Conservation (phyloP, 2,329 filamentous ascomycete species). For the Fusarium verrucosum region DNA sequence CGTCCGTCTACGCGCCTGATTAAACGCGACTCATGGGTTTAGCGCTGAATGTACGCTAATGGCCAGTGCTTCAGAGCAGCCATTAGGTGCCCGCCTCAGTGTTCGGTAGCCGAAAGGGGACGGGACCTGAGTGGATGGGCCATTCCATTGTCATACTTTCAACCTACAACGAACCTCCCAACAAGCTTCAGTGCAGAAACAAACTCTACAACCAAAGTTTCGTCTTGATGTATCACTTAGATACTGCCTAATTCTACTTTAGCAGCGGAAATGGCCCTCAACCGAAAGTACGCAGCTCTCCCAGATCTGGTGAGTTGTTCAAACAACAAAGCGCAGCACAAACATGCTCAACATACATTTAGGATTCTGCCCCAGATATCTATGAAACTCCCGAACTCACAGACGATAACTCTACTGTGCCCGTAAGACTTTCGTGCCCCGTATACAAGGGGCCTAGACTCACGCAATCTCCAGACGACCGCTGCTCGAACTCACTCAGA, state of each 20-base stretch:
- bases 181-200: neutral
- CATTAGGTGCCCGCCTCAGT: no score
- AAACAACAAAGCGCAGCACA: slow-evolving; percentile 1
- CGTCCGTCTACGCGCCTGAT: slow-evolving; percentile 32
- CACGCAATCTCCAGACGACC: slow-evolving; percentile 56
- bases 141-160: slow-evolving; percentile 7
- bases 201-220: neutral
- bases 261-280: slow-evolving; percentile 72
- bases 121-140: neutral
- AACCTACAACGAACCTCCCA: slow-evolving; percentile 6
- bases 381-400: slow-evolving; percentile 96
- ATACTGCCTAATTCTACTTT: neutral
- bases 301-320: slow-evolving; percentile 73
- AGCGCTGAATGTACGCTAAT: slow-evolving; percentile 2
- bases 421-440: slow-evolving; percentile 63
- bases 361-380: slow-evolving; percentile 93
- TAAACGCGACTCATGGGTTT: slow-evolving; percentile 26
- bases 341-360: slow-evolving; percentile 31
- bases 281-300: slow-evolving; percentile 82
- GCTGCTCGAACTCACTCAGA: slow-evolving; percentile 67
- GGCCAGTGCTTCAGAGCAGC: slow-evolving; percentile 20
- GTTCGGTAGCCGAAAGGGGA: slow-evolving; percentile 19
- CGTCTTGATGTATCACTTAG: neutral
- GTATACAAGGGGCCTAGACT: slow-evolving; percentile 28
- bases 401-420: slow-evolving; percentile 87